A percentile compares a stretch with the other conserved stretches of the same genome.
phyloP scores from a whole-genome alignment of 805 yeast genomes.

The Metschnikowia bowlesiae region DNA sequence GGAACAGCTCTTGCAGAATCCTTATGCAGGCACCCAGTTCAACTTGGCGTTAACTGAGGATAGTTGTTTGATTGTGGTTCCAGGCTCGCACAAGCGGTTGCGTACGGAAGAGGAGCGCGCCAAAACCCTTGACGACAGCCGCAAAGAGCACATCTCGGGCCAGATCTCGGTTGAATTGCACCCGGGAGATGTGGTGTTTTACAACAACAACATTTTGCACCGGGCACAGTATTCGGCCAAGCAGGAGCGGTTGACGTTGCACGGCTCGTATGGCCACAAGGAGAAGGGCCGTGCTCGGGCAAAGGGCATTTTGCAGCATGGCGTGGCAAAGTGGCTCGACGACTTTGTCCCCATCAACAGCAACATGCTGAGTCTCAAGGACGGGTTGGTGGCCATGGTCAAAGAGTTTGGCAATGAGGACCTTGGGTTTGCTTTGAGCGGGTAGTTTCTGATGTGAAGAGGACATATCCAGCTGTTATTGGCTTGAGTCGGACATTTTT shows the following conservation, averaged over 20 bases:
- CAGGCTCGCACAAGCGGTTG: slow-evolving; percentile 43
- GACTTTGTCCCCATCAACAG: slow-evolving; percentile 27
- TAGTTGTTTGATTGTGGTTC: slow-evolving; percentile 45
- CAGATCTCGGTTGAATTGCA: slow-evolving; percentile 38
- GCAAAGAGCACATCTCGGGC: slow-evolving; percentile 35
- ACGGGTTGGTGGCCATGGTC: slow-evolving; percentile 27
- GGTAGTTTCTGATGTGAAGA: slow-evolving; percentile 13
- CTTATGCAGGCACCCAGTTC: slow-evolving; percentile 48
- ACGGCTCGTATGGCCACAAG: slow-evolving; percentile 47
- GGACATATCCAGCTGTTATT: too few relatives aligned
- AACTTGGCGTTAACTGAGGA: slow-evolving; percentile 47
- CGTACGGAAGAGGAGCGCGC: slow-evolving; percentile 43
- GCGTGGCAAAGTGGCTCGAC: slow-evolving; percentile 45
- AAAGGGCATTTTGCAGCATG: slow-evolving; percentile 50
- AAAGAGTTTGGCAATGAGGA: slow-evolving; percentile 28
- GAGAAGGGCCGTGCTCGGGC: slow-evolving; percentile 42
- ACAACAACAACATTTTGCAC: slow-evolving; percentile 48
- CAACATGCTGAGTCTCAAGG: slow-evolving; percentile 26
- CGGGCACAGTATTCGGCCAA: slow-evolving; percentile 40
- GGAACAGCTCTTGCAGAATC: slow-evolving; percentile 31
- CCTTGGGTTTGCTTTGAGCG: slow-evolving; percentile 38
- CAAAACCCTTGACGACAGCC: slow-evolving; percentile 31
- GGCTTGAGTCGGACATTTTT: too few relatives aligned
- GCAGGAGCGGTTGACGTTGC: slow-evolving; percentile 41
- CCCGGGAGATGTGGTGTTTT: slow-evolving; percentile 50